Evolutionary conservation across 371 early-diverging fungal genomes (phyloP).

Genomic region (Thermomucor indicae-seudaticae): DNA sequence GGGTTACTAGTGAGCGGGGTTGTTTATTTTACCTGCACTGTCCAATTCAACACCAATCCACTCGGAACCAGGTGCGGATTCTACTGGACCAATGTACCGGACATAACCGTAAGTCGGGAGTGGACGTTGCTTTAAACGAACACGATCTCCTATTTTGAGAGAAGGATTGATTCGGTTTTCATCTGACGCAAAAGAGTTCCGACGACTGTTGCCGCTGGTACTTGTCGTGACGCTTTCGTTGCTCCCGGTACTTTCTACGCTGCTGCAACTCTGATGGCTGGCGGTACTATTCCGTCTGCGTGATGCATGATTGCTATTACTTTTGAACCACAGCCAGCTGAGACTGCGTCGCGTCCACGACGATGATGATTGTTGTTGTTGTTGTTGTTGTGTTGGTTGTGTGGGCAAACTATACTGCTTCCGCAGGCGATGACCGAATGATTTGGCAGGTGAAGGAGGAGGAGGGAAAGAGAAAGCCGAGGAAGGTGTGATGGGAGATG

Average conservation of each 20-base stretch:
- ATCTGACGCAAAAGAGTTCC: too few species aligned
- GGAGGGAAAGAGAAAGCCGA: constrained; percentile 7
- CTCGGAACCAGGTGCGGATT: constrained; percentile 20
- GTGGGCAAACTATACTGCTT: constrained; percentile 5
- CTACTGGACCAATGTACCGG: constrained; percentile 31
- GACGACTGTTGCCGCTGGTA: too few species aligned
- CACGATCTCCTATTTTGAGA: constrained; percentile 21
- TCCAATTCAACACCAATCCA: constrained; percentile 43
- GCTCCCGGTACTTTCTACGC: too few species aligned
- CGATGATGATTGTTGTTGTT: too few species aligned
- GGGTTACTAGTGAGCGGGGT: too few species aligned
- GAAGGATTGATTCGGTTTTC: background rate
- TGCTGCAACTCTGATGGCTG: too few species aligned
- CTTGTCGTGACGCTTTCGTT: too few species aligned
- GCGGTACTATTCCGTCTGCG: too few species aligned
- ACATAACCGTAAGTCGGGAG: constrained; percentile 30
- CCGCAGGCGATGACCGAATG: constrained; percentile 3
- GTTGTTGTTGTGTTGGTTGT: background rate
- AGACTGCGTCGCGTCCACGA: too few species aligned
- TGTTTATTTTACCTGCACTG: constrained; percentile 34
- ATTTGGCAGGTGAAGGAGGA: background rate
- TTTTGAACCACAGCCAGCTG: too few species aligned
- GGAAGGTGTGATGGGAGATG: constrained; percentile 2
- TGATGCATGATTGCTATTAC: too few species aligned
- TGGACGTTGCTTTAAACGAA: constrained; percentile 26